phyloP scores from a whole-genome alignment of 805 yeast species.

The Spathaspora sp. region DNA sequence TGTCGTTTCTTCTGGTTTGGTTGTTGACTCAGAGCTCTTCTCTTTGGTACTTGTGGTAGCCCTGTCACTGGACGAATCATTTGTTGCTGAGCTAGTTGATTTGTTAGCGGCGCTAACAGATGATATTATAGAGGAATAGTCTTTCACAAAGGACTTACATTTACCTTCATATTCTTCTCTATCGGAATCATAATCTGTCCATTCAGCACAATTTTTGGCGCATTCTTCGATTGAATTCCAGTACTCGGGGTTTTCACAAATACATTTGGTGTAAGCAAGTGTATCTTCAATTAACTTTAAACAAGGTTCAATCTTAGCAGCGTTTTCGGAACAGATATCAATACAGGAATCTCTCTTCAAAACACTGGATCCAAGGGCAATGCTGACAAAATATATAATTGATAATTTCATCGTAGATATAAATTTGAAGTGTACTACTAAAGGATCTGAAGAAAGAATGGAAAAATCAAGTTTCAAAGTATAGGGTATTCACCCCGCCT shows the following conservation, averaged over 20 bases:
- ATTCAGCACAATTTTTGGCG: too few species aligned
- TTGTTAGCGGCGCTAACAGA: too few species aligned
- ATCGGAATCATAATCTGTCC: too few species aligned
- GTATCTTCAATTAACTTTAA: background rate
- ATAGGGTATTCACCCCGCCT: too few species aligned
- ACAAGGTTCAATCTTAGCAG: background rate
- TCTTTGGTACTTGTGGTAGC: background rate
- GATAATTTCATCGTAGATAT: background rate
- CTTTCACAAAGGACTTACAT: background rate
- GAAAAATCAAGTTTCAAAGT: too few species aligned
- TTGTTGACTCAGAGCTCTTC: background rate
- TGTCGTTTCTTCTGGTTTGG: background rate
- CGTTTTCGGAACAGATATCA: background rate
- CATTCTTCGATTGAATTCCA: too few species aligned
- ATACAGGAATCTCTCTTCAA: background rate
- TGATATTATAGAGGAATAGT: too few species aligned
- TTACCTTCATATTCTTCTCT: too few species aligned
- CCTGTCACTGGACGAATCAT: background rate
- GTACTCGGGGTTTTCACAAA: background rate
- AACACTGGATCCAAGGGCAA: background rate
- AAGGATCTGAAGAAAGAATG: too few species aligned
- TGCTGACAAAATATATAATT: background rate
- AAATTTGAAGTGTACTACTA: too few species aligned
- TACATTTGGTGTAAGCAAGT: background rate
- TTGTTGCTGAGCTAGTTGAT: too few species aligned